phyloP scores from a whole-genome alignment of 805 yeast species.

The Teunomyces pallodes region DNA sequence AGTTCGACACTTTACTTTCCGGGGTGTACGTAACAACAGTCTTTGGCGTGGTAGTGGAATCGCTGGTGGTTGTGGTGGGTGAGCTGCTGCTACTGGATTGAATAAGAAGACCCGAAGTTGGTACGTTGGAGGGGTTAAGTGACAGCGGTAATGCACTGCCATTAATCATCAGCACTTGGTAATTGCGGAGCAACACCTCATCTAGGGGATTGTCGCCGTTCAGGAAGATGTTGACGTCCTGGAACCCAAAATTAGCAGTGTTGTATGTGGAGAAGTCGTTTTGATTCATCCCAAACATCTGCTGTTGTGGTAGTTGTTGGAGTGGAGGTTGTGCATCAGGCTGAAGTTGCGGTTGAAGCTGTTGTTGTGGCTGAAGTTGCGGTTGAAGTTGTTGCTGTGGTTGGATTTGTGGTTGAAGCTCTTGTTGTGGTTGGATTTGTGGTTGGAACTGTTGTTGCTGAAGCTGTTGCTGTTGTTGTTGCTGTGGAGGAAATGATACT shows the following conservation, averaged over 20 bases:
- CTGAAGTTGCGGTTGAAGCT: neutral
- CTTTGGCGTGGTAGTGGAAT: conserved; percentile 16
- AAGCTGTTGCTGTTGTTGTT: too few species aligned
- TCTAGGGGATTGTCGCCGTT: conserved; percentile 40
- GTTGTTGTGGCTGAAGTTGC: neutral
- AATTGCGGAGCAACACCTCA: conserved; percentile 24
- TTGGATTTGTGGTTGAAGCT: neutral
- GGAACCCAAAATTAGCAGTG: conserved; percentile 23
- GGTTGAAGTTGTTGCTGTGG: neutral
- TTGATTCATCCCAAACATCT: conserved; percentile 2
- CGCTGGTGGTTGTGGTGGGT: conserved; percentile 32
- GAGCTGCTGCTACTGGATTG: conserved; percentile 22
- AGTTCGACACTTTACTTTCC: neutral
- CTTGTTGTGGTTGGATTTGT: neutral
- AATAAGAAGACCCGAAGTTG: neutral
- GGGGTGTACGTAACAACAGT: conserved; percentile 5
- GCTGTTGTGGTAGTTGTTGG: neutral
- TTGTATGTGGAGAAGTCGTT: neutral
- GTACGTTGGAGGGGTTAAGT: neutral
- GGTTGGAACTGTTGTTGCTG: too few species aligned
- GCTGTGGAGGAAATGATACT: too few species aligned
- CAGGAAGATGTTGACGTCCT: conserved; percentile 36
- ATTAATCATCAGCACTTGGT: conserved; percentile 4
- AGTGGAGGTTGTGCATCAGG: neutral
- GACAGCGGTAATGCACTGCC: neutral